These are phyloP conservation scores for Cladophialophora psammophila DNA, from an alignment of 2,329 filamentous ascomycete genomes.

Conservation along the genomic window DNA sequence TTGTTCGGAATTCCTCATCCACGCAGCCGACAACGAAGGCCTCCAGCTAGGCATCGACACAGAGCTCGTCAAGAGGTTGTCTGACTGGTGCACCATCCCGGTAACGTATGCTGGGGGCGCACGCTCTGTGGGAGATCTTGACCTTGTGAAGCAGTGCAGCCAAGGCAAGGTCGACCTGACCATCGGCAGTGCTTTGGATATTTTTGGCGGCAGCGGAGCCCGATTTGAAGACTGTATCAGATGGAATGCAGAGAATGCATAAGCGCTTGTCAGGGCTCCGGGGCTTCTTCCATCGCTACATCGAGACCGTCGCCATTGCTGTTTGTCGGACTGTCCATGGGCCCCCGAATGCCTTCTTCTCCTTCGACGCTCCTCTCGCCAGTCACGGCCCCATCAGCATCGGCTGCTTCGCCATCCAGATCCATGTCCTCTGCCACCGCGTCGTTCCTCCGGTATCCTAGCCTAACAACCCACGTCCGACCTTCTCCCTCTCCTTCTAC, in stretches of 20 bases:
- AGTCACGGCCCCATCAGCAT: constrained; percentile 3
- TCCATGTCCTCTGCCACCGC: constrained; percentile 5
- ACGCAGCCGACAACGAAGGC: constrained; percentile 96
- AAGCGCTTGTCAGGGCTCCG: constrained; percentile 3
- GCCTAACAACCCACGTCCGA: constrained; percentile 2
- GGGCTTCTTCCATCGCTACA: constrained; percentile 1
- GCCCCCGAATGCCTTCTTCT: neutral
- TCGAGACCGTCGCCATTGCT: neutral
- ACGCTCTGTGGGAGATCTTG: constrained; percentile 79
- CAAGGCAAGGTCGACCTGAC: constrained; percentile 86
- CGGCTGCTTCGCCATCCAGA: neutral
- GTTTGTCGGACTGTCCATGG: neutral
- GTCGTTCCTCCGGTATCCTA: constrained; percentile 17
- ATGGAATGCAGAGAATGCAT: constrained; percentile 72
- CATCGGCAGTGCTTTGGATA: constrained; percentile 94
- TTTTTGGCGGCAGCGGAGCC: constrained; percentile 88
- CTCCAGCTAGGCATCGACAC: constrained; percentile 91
- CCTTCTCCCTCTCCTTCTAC: constrained; percentile 9
- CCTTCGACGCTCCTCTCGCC: neutral
- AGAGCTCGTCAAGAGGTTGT: constrained; percentile 76
- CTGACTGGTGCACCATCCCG: constrained; percentile 87
- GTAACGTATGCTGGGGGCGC: constrained; percentile 98
- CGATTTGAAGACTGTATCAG: constrained; percentile 86
- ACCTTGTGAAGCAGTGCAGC: constrained; percentile 80
- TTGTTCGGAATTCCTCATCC: constrained; percentile 95